Evolutionary conservation across 2,329 filamentous ascomycete species (phyloP).

Genomic region (Fusarium verticillioides): DNA sequence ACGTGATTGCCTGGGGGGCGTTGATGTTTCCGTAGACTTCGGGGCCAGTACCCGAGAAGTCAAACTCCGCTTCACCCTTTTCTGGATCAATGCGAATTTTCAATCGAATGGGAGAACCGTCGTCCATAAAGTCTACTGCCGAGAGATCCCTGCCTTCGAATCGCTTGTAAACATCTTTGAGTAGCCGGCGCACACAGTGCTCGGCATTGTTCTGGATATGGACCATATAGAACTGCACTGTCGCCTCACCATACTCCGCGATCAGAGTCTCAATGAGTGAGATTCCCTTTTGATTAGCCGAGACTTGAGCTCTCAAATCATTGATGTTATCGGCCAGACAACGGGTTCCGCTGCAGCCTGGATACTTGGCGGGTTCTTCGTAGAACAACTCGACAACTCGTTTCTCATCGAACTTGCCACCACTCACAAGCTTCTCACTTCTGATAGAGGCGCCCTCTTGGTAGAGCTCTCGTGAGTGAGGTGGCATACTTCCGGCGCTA

Average conservation of each 20-base stretch:
- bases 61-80: constrained; percentile 82
- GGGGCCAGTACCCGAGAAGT: constrained; percentile 82
- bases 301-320: constrained; percentile 84
- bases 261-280: constrained; percentile 81
- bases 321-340: constrained; percentile 85
- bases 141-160: constrained; percentile 77
- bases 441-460: constrained; percentile 73
- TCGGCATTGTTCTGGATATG: constrained; percentile 85
- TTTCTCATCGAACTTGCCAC: constrained; percentile 81
- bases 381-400: constrained; percentile 78
- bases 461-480: constrained; percentile 72
- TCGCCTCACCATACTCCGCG: constrained; percentile 79
- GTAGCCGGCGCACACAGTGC: constrained; percentile 75
- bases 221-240: constrained; percentile 86
- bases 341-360: constrained; percentile 81
- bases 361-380: constrained; percentile 77
- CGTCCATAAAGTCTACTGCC: constrained; percentile 85
- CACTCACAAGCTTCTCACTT: constrained; percentile 76
- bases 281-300: constrained; percentile 87
- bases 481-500: constrained; percentile 83
- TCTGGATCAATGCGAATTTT: constrained; percentile 79
- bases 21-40: constrained; percentile 87
- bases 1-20: constrained; percentile 83
- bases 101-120: constrained; percentile 80
- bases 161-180: constrained; percentile 75